phyloP scores from a whole-genome alignment of 352 stramenopile genomes.

The Blastocystis sp. region DNA sequence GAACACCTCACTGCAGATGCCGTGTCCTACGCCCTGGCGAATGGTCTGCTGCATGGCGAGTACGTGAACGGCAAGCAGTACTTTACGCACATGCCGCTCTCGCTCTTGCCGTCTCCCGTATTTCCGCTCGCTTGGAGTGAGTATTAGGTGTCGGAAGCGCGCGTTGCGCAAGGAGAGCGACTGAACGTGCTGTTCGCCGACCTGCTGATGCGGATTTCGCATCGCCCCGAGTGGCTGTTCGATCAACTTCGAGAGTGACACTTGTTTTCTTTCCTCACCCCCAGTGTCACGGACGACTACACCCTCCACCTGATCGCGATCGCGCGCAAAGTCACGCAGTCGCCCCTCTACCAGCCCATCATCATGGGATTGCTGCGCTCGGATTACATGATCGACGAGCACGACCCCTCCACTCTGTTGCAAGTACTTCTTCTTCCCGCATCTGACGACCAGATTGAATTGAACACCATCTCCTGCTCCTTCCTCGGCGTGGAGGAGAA shows the following conservation, averaged over 20 bases:
- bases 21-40: conserved; percentile 53
- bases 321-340: conserved; percentile 77
- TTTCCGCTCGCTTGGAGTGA: not conserved
- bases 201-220: conserved; percentile 26
- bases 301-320: conserved; percentile 80
- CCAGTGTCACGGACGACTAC: conserved; percentile 77
- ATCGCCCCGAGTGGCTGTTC: conserved; percentile 40
- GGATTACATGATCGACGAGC: conserved; percentile 90
- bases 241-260: conserved; percentile 30
- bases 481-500: conserved; percentile 90
- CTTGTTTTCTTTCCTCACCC: not conserved
- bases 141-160: conserved; percentile 21
- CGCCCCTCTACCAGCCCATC: conserved; percentile 80
- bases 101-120: conserved; percentile 55
- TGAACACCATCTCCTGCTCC: conserved; percentile 95
- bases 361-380: conserved; percentile 84
- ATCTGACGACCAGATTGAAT: conserved; percentile 84
- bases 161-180: not conserved
- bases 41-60: conserved; percentile 67
- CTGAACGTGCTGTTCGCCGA: conserved; percentile 45
- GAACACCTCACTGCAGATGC: not conserved
- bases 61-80: conserved; percentile 30
- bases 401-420: conserved; percentile 72
- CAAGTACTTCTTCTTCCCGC: conserved; percentile 75
- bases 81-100: conserved; percentile 64